phyloP scores from a whole-genome alignment of 768 basidiomycete species.

The Lactarius hengduanensis region DNA sequence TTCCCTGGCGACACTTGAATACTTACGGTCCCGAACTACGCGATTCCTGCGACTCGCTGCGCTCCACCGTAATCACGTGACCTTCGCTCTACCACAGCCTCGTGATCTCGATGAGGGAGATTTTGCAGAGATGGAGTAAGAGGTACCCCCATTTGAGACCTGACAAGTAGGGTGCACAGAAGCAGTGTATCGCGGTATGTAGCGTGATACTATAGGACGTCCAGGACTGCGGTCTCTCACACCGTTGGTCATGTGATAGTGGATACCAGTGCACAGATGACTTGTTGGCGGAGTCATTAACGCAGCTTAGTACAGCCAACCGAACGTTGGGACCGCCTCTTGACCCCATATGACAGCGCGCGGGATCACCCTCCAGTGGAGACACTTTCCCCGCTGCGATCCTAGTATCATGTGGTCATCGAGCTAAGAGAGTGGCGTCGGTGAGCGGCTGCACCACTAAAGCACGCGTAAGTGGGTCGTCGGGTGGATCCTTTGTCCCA shows the following conservation, averaged over 20 bases:
- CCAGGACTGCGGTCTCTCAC: background rate
- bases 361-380: background rate
- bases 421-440: background rate
- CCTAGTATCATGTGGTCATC: background rate
- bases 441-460: background rate
- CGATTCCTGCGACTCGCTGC: background rate
- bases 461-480: background rate
- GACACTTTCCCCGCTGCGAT: background rate
- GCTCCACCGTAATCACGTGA: conserved; percentile 1
- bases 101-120: conserved; percentile 93
- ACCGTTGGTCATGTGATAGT: conserved; percentile 12
- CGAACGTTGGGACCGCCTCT: background rate
- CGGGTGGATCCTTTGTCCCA: background rate
- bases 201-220: background rate
- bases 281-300: background rate
- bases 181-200: conserved; percentile 2
- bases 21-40: background rate
- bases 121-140: conserved; percentile 70
- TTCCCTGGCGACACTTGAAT: background rate
- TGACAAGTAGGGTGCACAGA: conserved; percentile 3
- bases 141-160: background rate
- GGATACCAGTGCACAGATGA: background rate
- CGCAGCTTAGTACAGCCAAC: background rate
- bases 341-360: background rate
- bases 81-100: conserved; percentile 50